phyloP scores from a whole-genome alignment of 495 filamentous ascomycete genomes.

The Evernia prunastri region DNA sequence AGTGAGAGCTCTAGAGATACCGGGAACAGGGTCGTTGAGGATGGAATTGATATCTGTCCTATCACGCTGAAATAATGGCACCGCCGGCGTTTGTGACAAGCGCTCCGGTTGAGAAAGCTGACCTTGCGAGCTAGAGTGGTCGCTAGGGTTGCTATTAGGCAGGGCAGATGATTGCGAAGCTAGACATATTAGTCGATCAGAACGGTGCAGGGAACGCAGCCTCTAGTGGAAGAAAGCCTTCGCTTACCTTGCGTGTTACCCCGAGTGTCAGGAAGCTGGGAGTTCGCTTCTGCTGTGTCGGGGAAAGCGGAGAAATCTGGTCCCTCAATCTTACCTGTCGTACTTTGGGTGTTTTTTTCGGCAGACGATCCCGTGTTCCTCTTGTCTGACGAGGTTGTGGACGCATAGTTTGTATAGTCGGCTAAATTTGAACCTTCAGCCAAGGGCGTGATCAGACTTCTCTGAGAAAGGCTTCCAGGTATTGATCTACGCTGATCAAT shows the following conservation, averaged over 20 bases:
- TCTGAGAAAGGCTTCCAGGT: constrained; percentile 52
- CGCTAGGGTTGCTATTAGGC: constrained; percentile 31
- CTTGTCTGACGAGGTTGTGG: constrained; percentile 76
- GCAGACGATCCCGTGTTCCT: constrained; percentile 52
- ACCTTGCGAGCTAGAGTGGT: constrained; percentile 35
- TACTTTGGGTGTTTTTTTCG: constrained; percentile 35
- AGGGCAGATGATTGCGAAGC: constrained; percentile 29
- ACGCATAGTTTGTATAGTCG: constrained; percentile 77
- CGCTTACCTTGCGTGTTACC: constrained; percentile 27
- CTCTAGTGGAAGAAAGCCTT: neutral
- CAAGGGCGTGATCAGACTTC: constrained; percentile 65
- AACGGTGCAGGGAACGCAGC: neutral
- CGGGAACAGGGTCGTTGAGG: constrained; percentile 43
- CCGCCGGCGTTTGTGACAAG: constrained; percentile 37
- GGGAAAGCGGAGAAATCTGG: constrained; percentile 33
- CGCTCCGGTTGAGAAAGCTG: constrained; percentile 31
- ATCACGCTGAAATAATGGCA: constrained; percentile 38
- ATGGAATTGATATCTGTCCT: constrained; percentile 38
- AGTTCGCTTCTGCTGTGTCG: constrained; percentile 31
- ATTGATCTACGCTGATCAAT: constrained; percentile 23
- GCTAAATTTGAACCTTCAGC: constrained; percentile 67
- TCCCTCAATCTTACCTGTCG: constrained; percentile 44
- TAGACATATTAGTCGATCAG: neutral
- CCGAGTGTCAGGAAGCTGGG: constrained; percentile 57
- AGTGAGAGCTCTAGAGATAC: constrained; percentile 22